Percentiles rank a stretch among this genome's conserved stretches.
Evolutionary conservation across 805 yeast species (phyloP).

Genomic region (Barnettozyma californica): DNA sequence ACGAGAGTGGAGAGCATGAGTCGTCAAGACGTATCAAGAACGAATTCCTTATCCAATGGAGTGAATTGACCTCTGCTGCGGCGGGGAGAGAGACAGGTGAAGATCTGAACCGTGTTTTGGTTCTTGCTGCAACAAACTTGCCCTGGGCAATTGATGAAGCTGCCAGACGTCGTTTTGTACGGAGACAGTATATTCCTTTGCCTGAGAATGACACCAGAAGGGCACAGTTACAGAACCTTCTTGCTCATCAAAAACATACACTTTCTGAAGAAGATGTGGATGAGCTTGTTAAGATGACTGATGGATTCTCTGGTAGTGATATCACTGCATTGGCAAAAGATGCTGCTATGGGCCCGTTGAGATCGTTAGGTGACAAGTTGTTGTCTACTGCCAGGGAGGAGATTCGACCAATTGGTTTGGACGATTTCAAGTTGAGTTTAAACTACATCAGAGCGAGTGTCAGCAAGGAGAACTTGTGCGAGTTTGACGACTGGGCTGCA

Average conservation of each 20-base stretch:
- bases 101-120: slow-evolving; percentile 57
- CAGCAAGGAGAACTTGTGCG: slow-evolving; percentile 66
- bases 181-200: slow-evolving; percentile 89
- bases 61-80: slow-evolving; percentile 85
- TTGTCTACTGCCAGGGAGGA: slow-evolving; percentile 64
- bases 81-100: slow-evolving; percentile 43
- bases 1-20: slow-evolving; percentile 75
- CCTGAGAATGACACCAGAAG: slow-evolving; percentile 83
- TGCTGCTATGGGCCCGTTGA: slow-evolving; percentile 95
- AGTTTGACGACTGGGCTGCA: slow-evolving; percentile 86
- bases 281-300: slow-evolving; percentile 58
- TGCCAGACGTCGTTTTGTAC: slow-evolving; percentile 88
- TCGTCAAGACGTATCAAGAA: slow-evolving; percentile 88
- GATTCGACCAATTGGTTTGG: slow-evolving; percentile 67
- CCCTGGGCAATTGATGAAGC: slow-evolving; percentile 99
- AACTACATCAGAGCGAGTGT: slow-evolving; percentile 85
- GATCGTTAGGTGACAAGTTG: slow-evolving; percentile 84
- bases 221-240: slow-evolving; percentile 64
- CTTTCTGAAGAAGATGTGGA: slow-evolving; percentile 59
- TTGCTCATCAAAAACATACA: slow-evolving; percentile 64
- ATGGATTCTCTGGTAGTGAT: slow-evolving; percentile 91
- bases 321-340: slow-evolving; percentile 94
- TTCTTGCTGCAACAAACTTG: slow-evolving; percentile 89
- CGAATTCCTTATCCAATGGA: slow-evolving; percentile 94
- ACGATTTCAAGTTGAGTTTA: slow-evolving; percentile 74